These are phyloP conservation scores for Antitrichia curtipendula DNA, from an alignment of 225 moss, liverwort and hornwort genomes.

Conservation along the genomic window DNA sequence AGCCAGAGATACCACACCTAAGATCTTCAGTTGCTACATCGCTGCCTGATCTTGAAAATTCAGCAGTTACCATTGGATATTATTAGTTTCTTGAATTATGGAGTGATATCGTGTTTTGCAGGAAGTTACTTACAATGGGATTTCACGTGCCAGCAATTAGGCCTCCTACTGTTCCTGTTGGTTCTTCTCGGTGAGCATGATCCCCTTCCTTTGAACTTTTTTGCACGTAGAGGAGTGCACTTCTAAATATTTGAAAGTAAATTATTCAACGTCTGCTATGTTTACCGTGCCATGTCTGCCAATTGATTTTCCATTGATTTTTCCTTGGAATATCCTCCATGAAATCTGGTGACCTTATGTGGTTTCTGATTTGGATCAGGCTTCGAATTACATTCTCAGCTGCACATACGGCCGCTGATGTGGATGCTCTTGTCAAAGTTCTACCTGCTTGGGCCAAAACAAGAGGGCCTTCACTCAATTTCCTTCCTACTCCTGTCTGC, in stretches of 20 bases:
- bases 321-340: not conserved
- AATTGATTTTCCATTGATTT: not conserved
- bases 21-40: not conserved
- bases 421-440: constrained; percentile 57
- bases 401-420: constrained; percentile 76
- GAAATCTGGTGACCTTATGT: not conserved
- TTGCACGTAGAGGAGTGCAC: not conserved
- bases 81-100: not conserved
- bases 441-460: constrained; percentile 61
- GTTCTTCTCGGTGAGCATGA: constrained; percentile 67
- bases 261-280: not conserved
- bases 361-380: constrained; percentile 25
- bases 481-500: constrained; percentile 27
- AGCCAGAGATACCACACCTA: not conserved
- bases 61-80: not conserved
- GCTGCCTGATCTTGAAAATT: not conserved
- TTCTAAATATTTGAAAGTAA: not conserved
- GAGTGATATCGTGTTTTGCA: constrained; percentile 11
- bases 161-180: constrained; percentile 81
- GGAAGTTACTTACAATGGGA: constrained; percentile 65
- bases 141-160: constrained; percentile 94
- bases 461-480: constrained; percentile 40
- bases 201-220: not conserved
- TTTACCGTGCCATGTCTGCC: not conserved
- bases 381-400: constrained; percentile 89